Evolutionary conservation across 2,329 filamentous ascomycete species (phyloP), one percentile per base, ranked within the genome.

Genomic region (Myotisia sp.): DNA sequence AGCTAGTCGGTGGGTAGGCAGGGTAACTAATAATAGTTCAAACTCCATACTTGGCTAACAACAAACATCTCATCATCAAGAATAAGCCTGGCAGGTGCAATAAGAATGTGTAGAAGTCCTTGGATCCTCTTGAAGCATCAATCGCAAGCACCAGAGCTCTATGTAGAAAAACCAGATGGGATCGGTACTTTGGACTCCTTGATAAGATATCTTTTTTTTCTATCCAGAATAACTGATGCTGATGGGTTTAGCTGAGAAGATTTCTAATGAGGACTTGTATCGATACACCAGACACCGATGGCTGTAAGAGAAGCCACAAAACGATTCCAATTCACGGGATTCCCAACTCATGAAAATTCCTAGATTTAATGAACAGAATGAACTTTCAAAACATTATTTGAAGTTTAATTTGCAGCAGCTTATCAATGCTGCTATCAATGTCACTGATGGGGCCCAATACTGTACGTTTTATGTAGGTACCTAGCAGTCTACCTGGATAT

Each of bases 401-500:
- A 46, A 45, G 29, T 54, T 54, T 33, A 47, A 52, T 16, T 28
- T 52, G 28, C 42, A 44, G 31, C 34, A 44, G 20, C 46, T 54
- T 27, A 10, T 51, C 21, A 33, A 48, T 7, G 37, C 47, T 31
- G 49, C 50, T 32, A 17, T 52, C 24, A 36, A 38, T 39, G 47
- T 39, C 21, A 46, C 46, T 28, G 29, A 49, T 38, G 50, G 48
- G 23, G 49, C 49, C 13, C 41, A 37, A 24, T 38, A 28, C 4
- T 54, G 51, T 53, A 20, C 23, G 43, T 42, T 37, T 29, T 29
- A 16, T 14, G 4, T 14, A 21, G 14, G 6, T 29, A 37, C 17
- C 4, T 16, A 12, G 17, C 16, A 19, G 7, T 9, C 23, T 26
- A 2, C 34, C 27, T 33, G 9, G 22, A 3, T 2, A 12, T 32